These are phyloP conservation scores for Colletotrichum sp. DNA, from an alignment of 2,329 filamentous ascomycete species.

Conservation along the genomic window DNA sequence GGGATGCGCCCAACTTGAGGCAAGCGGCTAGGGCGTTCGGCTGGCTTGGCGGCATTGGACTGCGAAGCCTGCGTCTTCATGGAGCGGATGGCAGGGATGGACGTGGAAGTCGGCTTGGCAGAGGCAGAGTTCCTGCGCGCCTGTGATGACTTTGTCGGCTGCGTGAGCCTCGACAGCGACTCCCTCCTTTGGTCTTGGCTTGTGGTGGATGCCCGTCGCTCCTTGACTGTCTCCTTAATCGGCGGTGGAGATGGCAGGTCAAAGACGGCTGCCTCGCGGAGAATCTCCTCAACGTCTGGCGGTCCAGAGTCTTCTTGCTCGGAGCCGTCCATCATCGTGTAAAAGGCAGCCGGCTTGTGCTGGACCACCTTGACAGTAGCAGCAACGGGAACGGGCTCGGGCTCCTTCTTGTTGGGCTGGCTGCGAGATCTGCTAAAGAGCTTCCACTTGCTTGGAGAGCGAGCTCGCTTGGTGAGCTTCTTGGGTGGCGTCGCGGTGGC, in stretches of 20 bases:
- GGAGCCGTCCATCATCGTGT: constrained; percentile 66
- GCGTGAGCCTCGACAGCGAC: constrained; percentile 5
- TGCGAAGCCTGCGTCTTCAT: constrained; percentile 16
- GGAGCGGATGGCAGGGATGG: constrained; percentile 14
- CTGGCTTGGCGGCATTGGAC: not conserved
- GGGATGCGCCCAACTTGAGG: constrained; percentile 88
- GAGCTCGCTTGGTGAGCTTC: constrained; percentile 61
- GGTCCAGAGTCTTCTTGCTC: constrained; percentile 56
- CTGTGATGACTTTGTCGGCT: constrained; percentile 18
- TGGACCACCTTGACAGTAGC: constrained; percentile 54
- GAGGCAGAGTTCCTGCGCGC: constrained; percentile 13
- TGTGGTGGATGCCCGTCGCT: constrained; percentile 12
- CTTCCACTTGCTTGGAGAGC: constrained; percentile 68
- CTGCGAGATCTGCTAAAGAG: constrained; percentile 63
- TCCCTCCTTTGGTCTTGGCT: constrained; percentile 11
- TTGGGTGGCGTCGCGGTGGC: constrained; percentile 42
- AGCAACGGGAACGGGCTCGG: constrained; percentile 43
- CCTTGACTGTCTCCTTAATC: not conserved
- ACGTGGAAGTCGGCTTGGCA: constrained; percentile 8
- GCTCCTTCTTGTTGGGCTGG: constrained; percentile 43
- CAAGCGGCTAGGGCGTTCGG: constrained; percentile 64
- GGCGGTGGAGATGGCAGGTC: constrained; percentile 16
- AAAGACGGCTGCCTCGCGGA: constrained; percentile 54
- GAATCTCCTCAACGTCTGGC: constrained; percentile 46
- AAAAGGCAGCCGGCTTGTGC: constrained; percentile 62